Percentiles rank a stretch among this genome's conserved stretches.
These are phyloP conservation scores for Toxoplasma gondii DNA, from an alignment of 169 alveolate species.

Conservation along the genomic window DNA sequence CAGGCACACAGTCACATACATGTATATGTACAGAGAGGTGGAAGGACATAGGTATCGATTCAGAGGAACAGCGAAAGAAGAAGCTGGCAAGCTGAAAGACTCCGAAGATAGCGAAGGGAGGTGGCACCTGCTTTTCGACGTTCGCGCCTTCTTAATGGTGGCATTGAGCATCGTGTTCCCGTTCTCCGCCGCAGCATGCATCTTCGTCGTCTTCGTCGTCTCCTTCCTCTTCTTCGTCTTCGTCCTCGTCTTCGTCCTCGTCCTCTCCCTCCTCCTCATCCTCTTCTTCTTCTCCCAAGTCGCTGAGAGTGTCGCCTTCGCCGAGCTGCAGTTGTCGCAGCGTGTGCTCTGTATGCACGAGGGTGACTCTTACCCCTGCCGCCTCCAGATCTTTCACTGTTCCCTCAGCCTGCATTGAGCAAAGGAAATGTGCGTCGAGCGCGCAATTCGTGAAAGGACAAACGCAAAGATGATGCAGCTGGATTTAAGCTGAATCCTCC, in stretches of 20 bases:
- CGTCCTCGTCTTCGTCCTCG: neutral
- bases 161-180: neutral
- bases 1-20: too few species aligned
- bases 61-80: too few species aligned
- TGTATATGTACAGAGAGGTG: too few species aligned
- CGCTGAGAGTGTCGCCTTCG: neutral
- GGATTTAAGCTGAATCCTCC: too few species aligned
- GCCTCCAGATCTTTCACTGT: neutral
- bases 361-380: neutral
- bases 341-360: neutral
- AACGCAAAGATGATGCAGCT: too few species aligned
- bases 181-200: neutral
- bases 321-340: neutral
- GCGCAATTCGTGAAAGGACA: neutral
- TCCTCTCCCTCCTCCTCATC: neutral
- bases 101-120: too few species aligned
- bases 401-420: neutral
- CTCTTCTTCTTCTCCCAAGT: neutral
- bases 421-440: neutral
- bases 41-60: too few species aligned
- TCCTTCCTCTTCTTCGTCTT: neutral
- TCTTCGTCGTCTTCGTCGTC: conserved; percentile 7
- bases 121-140: too few species aligned
- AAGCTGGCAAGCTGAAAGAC: too few species aligned
- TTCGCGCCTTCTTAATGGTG: neutral